Base-by-base conservation (phyloP, 2,329 filamentous ascomycete genomes). In the Fusarium sambucinum region DNA sequence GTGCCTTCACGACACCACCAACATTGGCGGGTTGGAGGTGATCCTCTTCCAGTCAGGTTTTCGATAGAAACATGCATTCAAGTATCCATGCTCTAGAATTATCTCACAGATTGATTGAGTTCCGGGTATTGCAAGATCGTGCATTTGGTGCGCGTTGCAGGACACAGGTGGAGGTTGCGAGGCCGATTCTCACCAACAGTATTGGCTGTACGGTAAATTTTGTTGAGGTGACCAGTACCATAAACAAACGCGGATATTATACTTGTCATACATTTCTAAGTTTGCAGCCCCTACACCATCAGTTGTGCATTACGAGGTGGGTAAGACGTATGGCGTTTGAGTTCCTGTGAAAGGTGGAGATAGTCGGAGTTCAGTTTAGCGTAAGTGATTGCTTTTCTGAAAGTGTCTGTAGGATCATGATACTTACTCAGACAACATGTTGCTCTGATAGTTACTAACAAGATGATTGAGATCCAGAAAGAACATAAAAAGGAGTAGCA, bases 321-420 rank as follows among this genome's bases (percentile, higher is more conserved):
- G 16, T 23, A 33, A 6, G 19, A 47, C 11, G 29, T 33, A 47
- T 25, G 45, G 45, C 45, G 45, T 47, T 47, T 47, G 10, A n/a
- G n/a, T 47, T 47, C 30, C 11, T 33, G 29, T 9, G 16, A 5
- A 32, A 47, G 19, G 45, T 47, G 45, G 29, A 47, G 29, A 23
- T 19, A 10, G 19, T 4, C 16, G 12, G 1, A 47, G 21, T 23
- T n/a, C 7, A 23, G 45, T 47, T 8, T 17, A 23, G 45, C 11
- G 45, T 7, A 47, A 47, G 3, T 8, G 5, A 12, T n/a, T 6
- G 3, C 16, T 33, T 12, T n/a, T 12, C 29, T 23, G 44, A 46
- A 47, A 19, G 12, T 14, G 14, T n/a, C 19, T n/a, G 17, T 4
- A 13, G 19, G 8, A 13, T n/a, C 5, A 6, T 16, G 19, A 33